Evolutionary conservation across 495 filamentous ascomycete species (phyloP).

Genomic region (Penicillium flavigenum): DNA sequence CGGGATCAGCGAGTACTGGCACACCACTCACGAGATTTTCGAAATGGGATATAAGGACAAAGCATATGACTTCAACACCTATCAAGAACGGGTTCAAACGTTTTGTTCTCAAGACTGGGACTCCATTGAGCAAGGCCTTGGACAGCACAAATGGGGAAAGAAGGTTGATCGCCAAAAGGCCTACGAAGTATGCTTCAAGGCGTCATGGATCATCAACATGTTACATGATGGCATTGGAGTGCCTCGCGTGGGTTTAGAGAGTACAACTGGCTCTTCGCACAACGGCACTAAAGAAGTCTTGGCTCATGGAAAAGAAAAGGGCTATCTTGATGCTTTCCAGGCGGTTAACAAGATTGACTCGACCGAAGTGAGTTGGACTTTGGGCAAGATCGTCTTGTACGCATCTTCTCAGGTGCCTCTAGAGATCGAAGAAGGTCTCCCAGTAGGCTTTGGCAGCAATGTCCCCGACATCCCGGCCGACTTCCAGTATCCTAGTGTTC

Average conservation of each 20-base stretch:
- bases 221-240: slow-evolving; percentile 95
- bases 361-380: slow-evolving; percentile 96
- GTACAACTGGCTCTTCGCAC: slow-evolving; percentile 44
- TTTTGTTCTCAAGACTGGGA: slow-evolving; percentile 87
- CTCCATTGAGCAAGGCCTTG: slow-evolving; percentile 63
- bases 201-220: slow-evolving; percentile 95
- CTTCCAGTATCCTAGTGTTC: slow-evolving; percentile 82
- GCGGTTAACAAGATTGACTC: slow-evolving; percentile 89
- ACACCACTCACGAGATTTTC: slow-evolving; percentile 95
- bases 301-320: slow-evolving; percentile 69
- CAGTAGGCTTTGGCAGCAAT: slow-evolving; percentile 93
- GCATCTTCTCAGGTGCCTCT: slow-evolving; percentile 83
- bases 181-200: slow-evolving; percentile 92
- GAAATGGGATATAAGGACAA: slow-evolving; percentile 76
- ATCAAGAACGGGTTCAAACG: slow-evolving; percentile 78
- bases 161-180: slow-evolving; percentile 74
- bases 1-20: slow-evolving; percentile 98
- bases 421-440: slow-evolving; percentile 54
- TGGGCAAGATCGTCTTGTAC: slow-evolving; percentile 98
- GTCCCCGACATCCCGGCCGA: slow-evolving; percentile 62
- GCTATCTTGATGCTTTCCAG: slow-evolving; percentile 86
- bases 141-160: slow-evolving; percentile 66
- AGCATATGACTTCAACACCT: slow-evolving; percentile 87
- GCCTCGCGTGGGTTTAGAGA: slow-evolving; percentile 81
- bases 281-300: slow-evolving; percentile 77